Conservation (phyloP, 768 basidiomycete species). For the Inosperma sp. region DNA sequence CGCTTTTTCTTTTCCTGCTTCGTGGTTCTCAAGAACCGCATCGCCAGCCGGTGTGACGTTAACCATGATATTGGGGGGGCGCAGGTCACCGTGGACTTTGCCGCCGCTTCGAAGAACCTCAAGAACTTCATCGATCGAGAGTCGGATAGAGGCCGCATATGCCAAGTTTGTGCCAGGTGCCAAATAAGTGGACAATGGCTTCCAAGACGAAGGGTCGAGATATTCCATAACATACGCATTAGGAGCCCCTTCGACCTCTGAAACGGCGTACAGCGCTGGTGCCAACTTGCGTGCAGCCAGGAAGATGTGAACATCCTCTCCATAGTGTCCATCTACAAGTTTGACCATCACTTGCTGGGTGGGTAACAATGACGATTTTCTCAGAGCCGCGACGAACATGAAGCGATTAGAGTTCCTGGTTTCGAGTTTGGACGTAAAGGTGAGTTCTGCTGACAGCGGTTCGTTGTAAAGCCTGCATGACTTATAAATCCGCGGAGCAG, state of each 20-base stretch:
- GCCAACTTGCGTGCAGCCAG: background rate
- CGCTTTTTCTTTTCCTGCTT: background rate
- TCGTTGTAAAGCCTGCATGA: background rate
- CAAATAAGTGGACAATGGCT: background rate
- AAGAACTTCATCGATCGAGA: background rate
- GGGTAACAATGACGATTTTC: background rate
- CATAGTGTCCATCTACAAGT: conserved; percentile 2
- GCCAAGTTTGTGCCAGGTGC: background rate
- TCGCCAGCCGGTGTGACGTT: background rate
- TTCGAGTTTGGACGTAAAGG: background rate
- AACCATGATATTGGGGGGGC: conserved; percentile 4
- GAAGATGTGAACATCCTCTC: background rate
- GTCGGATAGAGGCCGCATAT: background rate
- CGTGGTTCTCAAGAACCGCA: background rate
- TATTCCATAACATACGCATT: conserved; percentile 5
- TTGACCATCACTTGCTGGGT: conserved; percentile 1
- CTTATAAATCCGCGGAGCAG: background rate
- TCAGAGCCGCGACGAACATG: background rate
- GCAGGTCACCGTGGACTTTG: conserved; percentile 3
- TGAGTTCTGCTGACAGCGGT: background rate
- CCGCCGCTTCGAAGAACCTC: background rate
- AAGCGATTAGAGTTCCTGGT: background rate
- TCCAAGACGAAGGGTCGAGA: conserved; percentile 2
- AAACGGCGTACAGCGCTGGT: conserved; percentile 1
- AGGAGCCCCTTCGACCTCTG: background rate